Evolutionary conservation across 2,329 filamentous ascomycete species (phyloP), one percentile per base, ranked within the genome.

Genomic region (Beauveria asiatica): DNA sequence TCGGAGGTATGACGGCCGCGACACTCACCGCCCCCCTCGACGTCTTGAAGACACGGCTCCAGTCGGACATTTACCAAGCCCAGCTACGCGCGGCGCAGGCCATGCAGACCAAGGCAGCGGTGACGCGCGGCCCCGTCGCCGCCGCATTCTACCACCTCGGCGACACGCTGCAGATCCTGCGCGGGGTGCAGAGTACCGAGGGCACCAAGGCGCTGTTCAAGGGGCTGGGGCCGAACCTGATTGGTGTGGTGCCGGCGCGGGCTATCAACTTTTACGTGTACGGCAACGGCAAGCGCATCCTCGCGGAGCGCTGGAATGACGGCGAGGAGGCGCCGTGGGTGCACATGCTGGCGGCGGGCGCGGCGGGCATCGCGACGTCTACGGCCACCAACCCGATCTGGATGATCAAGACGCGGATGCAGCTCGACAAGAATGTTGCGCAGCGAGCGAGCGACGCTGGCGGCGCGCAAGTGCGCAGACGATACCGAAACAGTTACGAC

Each of bases 371-470:
- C 48, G 86, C 87, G 7, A 97, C 93, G 0, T 90, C 90, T 51
- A 97, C 93, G 1, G 90, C 88, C 23, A 97, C 92, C 42, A 97
- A 97, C 73, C 92, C 92, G 1, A 96, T 97, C 69, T 97, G 92
- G 92, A 83, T 97, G 64, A 85, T 97, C 70, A 97, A 97, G 80
- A 97, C 92, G 45, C 81, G 92, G 37, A 73, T 97, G 67, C 92
- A 97, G 75, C 83, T 97, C 39, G 92, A 97, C 77, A 95, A 92
- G 77, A 90, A 89, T 70, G 83, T 85, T 57, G 88, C 87, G 17
- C 82, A 52, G 57, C 48, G 57, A 5, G 53, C 50, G 50, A 33
- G 30, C 21, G 41, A 19, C 41, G 41, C 41, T 5, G 17, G 13
- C 53, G 42, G 23, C 19, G 27, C 11, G 2, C 71, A 75, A 27